phyloP scores from a whole-genome alignment of 768 basidiomycete genomes.

The Collybia sordida region DNA sequence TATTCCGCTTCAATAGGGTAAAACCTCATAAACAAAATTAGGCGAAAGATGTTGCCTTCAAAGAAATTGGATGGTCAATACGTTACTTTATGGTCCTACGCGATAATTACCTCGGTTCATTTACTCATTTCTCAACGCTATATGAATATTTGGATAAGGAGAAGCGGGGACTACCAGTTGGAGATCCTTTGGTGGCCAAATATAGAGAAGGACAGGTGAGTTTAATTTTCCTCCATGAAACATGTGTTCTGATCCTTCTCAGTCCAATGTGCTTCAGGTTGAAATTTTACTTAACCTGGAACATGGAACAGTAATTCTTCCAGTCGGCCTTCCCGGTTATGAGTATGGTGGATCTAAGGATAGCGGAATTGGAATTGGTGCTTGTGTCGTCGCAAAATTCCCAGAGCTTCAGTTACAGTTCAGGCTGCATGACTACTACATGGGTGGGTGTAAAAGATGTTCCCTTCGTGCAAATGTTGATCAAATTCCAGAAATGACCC shows the following conservation, averaged over 20 bases:
- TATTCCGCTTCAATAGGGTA: not conserved
- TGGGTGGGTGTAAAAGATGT: conserved; percentile 54
- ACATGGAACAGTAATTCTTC: conserved; percentile 57
- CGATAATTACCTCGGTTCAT: conserved; percentile 93
- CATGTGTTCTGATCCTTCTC: not conserved
- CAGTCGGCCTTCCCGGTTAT: conserved; percentile 67
- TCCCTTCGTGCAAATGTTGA: not conserved
- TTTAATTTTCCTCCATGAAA: not conserved
- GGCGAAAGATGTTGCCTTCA: conserved; percentile 58
- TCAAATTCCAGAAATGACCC: conserved; percentile 63
- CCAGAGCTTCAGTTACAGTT: conserved; percentile 77
- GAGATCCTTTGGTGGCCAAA: conserved; percentile 80
- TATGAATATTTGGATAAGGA: conserved; percentile 81
- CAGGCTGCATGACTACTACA: conserved; percentile 81
- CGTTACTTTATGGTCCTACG: conserved; percentile 85
- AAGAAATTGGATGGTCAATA: conserved; percentile 83
- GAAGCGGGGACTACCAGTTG: conserved; percentile 54
- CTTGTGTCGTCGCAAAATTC: conserved; percentile 52
- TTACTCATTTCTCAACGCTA: conserved; percentile 89
- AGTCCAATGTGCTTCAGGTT: conserved; percentile 86
- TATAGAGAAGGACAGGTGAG: conserved; percentile 78
- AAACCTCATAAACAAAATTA: conserved; percentile 25
- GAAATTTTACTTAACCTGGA: conserved; percentile 55
- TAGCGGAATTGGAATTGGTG: conserved; percentile 42
- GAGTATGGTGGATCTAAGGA: conserved; percentile 29